Evolutionary conservation across 805 yeast species (phyloP).

Genomic region (Hanseniaspora thailandica): DNA sequence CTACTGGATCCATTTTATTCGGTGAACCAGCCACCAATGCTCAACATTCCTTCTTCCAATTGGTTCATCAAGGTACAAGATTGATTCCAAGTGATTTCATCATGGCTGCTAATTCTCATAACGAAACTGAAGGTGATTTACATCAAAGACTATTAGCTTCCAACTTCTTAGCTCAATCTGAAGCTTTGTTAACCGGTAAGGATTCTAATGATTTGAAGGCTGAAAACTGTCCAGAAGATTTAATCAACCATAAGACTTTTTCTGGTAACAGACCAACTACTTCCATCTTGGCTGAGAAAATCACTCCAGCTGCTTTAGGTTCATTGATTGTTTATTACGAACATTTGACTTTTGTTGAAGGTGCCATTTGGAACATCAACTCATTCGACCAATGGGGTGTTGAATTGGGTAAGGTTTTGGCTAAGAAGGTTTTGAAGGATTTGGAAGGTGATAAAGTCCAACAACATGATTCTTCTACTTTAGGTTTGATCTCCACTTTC

Average conservation of each 20-base stretch:
- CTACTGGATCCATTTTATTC: conserved; percentile 88
- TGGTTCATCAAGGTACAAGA: conserved; percentile 98
- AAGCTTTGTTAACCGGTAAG: conserved; percentile 95
- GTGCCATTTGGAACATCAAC: conserved; percentile 99
- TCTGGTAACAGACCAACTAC: conserved; percentile 99
- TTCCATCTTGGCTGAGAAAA: conserved; percentile 85
- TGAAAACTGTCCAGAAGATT: conserved; percentile 78
- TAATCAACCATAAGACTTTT: conserved; percentile 92
- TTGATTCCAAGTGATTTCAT: conserved; percentile 94
- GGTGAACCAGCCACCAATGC: conserved; percentile 99
- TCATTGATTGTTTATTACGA: conserved; percentile 96
- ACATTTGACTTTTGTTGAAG: conserved; percentile 93
- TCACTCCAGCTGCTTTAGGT: conserved; percentile 94
- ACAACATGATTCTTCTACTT: conserved; percentile 82
- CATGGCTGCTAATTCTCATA: conserved; percentile 93
- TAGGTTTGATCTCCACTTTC: conserved; percentile 88
- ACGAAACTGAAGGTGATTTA: conserved; percentile 85
- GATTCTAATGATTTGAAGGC: conserved; percentile 67
- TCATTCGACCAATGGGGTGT: conserved; percentile 99
- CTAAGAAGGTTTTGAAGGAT: conserved; percentile 88
- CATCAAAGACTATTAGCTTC: conserved; percentile 99
- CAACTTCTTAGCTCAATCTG: conserved; percentile 96
- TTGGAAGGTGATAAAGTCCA: conserved; percentile 52
- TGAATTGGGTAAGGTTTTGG: conserved; percentile 94
- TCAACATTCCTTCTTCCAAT: conserved; percentile 98